Evolutionary conservation across 331 rosid genomes (phyloP), one percentile per base, ranked within the genome.

Genomic region (Malus hybrid): DNA sequence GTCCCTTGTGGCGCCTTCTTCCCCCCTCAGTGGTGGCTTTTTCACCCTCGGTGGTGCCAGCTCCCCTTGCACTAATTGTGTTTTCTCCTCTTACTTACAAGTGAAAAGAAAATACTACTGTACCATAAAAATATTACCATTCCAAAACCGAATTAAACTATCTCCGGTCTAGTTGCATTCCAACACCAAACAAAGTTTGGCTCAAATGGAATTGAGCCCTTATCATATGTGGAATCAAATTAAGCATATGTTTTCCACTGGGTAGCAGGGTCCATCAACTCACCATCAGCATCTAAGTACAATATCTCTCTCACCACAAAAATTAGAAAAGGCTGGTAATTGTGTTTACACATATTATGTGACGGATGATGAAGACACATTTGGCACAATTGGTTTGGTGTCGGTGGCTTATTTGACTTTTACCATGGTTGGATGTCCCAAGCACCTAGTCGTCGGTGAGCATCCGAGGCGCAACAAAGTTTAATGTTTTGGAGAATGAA

Each of bases 341-440:
- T 68, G 78, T 73, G 46, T 70, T 39, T 42, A 6, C 22, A 20
- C 69, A 67, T 75, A 32, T 57, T 10, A 22, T 65, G 69, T 10
- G 8, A 48, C 7, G 78, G 3, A 22, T 10, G 31, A 65, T 2
- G 42, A 7, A 22, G 46, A 2, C 48, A 81, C 73, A 78, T 65
- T 76, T 78, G 70, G 74, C 27, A 46, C 74, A 42, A 7, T 78
- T 56, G 22, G 7, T 63, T 82, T 28, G 14, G 82, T 76, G 89
- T 86, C 86, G 88, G 87, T 86, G 86, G 80, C 69, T 66, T 39
- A 19, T 10, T 66, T 77, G 82, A 78, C 42, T 50, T 80, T 82
- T 65, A 12, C 46, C 67, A 1, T 63, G 78, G 64, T 68, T 76
- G 64, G 64, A 34, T 69, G 22, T 27, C 56, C 64, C 61, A 20